Conservation (phyloP, 495 filamentous ascomycete genomes). For the Cryomyces antarcticus region DNA sequence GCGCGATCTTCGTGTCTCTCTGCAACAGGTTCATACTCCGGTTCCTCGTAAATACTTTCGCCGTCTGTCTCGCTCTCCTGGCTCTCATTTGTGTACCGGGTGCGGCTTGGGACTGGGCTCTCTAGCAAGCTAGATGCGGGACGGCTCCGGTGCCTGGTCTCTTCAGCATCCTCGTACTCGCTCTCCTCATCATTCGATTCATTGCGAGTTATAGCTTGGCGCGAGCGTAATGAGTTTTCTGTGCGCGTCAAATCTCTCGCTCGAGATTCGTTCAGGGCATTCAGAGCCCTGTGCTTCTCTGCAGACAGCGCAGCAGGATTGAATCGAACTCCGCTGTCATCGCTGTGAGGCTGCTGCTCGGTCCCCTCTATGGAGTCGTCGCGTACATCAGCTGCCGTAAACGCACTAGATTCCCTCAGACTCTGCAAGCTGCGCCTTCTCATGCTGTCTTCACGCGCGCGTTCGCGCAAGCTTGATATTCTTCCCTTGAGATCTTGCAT, state of each 20-base stretch:
- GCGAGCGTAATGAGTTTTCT: too few relatives aligned
- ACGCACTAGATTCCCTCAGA: conserved; percentile 65
- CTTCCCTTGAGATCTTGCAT: conserved; percentile 87
- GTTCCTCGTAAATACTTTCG: conserved; percentile 40
- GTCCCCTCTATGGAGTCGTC: background rate
- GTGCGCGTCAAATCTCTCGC: too few relatives aligned
- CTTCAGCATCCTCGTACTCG: background rate
- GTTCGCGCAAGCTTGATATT: conserved; percentile 65
- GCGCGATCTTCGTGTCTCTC: conserved; percentile 77
- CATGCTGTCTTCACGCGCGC: conserved; percentile 63
- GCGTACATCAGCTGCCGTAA: conserved; percentile 44
- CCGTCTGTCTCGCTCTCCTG: conserved; percentile 19
- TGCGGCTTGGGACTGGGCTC: background rate
- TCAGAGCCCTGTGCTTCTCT: too few relatives aligned
- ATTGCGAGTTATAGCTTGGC: too few relatives aligned
- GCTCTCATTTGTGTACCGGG: background rate
- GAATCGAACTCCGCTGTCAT: background rate
- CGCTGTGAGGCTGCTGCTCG: background rate
- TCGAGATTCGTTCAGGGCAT: too few relatives aligned
- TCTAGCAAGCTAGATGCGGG: too few relatives aligned
- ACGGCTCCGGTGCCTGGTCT: background rate
- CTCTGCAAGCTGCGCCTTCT: conserved; percentile 69
- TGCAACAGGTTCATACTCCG: conserved; percentile 24
- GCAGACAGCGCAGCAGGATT: background rate
- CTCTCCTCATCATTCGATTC: too few relatives aligned